Conservation (phyloP, 2,329 filamentous ascomycete species). For the Diaporthe helianthi region DNA sequence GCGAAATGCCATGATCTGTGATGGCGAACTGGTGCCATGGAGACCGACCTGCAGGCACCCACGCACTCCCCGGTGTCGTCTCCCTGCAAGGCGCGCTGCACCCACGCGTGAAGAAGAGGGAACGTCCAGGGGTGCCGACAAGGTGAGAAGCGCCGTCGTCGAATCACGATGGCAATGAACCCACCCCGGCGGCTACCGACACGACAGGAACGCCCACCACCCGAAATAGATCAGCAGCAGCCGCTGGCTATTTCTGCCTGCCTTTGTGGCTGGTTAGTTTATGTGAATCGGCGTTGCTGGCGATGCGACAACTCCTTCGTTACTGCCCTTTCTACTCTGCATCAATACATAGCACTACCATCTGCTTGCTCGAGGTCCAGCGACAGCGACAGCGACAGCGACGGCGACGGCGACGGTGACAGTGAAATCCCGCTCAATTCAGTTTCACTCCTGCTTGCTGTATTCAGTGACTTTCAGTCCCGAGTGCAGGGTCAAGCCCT, state of each 20-base stretch:
- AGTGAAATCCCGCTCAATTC: background rate
- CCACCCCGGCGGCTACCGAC: conserved; percentile 33
- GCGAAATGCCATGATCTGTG: background rate
- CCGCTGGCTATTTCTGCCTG: background rate
- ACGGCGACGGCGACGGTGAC: background rate
- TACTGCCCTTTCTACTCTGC: background rate
- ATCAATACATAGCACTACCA: background rate
- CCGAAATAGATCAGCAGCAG: conserved; percentile 18
- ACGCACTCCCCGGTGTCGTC: background rate
- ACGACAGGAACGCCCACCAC: conserved; percentile 1
- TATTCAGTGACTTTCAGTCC: too few species aligned
- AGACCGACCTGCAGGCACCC: background rate
- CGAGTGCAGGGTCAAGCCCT: too few species aligned
- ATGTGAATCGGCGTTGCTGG: background rate
- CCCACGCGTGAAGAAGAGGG: conserved; percentile 3
- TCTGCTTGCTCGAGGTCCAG: background rate
- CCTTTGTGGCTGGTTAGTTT: background rate
- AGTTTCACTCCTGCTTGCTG: too few species aligned
- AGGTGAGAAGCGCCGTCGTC: conserved; percentile 27
- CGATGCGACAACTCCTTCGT: conserved; percentile 8
- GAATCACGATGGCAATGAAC: conserved; percentile 28
- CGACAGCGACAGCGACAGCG: background rate
- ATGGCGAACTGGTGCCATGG: too few species aligned
- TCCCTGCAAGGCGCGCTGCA: background rate
- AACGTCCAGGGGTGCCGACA: background rate